Evolutionary conservation across 768 basidiomycete species (phyloP), one percentile per base, ranked within the genome.

Genomic region (Boletales sp.): DNA sequence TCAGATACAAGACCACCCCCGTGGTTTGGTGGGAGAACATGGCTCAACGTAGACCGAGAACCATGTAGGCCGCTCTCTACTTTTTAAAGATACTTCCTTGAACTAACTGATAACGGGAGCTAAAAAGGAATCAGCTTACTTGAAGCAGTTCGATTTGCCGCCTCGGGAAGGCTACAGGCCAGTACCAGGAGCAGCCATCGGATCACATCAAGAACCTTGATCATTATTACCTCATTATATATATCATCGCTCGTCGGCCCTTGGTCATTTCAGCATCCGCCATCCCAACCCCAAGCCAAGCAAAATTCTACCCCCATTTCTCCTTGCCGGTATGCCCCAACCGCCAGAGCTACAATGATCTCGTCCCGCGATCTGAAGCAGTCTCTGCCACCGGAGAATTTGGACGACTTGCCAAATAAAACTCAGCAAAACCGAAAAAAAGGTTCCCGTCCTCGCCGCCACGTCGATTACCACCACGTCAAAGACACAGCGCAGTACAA

Each of bases 291-390:
- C 64, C 56, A 70, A 74, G 57, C 71, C 50, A 46, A 73, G 60
- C 69, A 80, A 81, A 5, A 75, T 81, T 69, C 71, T 80, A 29
- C 78, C 79, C 61, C 21, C 54, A 54, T 81, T 76, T 67, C 78
- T 81, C 68, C 72, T 69, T 51, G 69, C 75, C 32, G 68, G 73
- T 54, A 41, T 51, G 18, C 48, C 39, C 1, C 13, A 18, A 6
- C 43, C 21, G 2, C 4, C 40, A 45, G 34, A 51, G 41, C 27
- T 45, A 45, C 17, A 40, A 21, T 15, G 50, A 45, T 21, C 15
- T 4, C 2, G n/a, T 17, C 39, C 45, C 44, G 12, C 44, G 29
- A 8, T 10, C 24, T 30, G 12, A 45, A 12, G n/a, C 44, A 2
- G 14, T 40, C 40, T 14, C 41, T 21, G 8, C 44, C 29, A 15